Percentiles rank a stretch among this genome's conserved stretches.
These are phyloP conservation scores for Fusarium miscanthi DNA, from an alignment of 2,329 filamentous ascomycete genomes.

Conservation along the genomic window DNA sequence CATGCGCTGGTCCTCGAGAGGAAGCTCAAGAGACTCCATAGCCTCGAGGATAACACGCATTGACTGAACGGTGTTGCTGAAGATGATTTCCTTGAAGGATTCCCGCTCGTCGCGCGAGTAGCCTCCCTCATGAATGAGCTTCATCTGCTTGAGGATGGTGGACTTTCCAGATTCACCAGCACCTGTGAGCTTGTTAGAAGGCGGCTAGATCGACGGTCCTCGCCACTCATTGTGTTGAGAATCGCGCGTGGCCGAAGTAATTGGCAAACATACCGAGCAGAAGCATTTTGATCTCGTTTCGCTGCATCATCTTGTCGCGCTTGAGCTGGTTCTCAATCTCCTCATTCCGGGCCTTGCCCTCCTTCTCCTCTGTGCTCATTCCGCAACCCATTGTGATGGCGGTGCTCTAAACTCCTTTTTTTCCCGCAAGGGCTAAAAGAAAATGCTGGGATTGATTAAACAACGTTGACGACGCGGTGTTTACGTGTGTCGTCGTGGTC, in stretches of 20 bases:
- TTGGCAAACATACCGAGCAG: slow-evolving; percentile 77
- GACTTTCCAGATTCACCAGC: slow-evolving; percentile 97
- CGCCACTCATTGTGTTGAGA: not conserved
- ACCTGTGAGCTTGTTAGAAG: slow-evolving; percentile 64
- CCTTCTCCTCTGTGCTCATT: slow-evolving; percentile 99
- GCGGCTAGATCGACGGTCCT: not conserved
- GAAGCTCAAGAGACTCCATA: slow-evolving; percentile 78
- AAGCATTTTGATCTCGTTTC: slow-evolving; percentile 99
- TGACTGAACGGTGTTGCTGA: slow-evolving; percentile 76
- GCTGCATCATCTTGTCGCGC: slow-evolving; percentile 97
- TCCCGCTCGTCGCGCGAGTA: slow-evolving; percentile 90
- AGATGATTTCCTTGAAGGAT: slow-evolving; percentile 78
- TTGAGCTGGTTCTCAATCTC: slow-evolving; percentile 99
- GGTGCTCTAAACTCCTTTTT: slow-evolving; percentile 38
- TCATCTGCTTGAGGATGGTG: slow-evolving; percentile 99
- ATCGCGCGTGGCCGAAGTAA: not conserved
- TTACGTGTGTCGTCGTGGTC: slow-evolving; percentile 30
- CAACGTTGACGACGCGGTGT: slow-evolving; percentile 35
- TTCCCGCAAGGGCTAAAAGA: slow-evolving; percentile 18
- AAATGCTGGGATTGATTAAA: slow-evolving; percentile 19
- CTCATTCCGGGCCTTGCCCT: slow-evolving; percentile 99
- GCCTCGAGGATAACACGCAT: slow-evolving; percentile 77
- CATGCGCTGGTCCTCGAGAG: slow-evolving; percentile 89
- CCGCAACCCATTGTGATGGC: slow-evolving; percentile 94
- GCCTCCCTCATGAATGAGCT: slow-evolving; percentile 98